Conservation (phyloP, 177 flowering plant genomes). For the Vitis hybrid region DNA sequence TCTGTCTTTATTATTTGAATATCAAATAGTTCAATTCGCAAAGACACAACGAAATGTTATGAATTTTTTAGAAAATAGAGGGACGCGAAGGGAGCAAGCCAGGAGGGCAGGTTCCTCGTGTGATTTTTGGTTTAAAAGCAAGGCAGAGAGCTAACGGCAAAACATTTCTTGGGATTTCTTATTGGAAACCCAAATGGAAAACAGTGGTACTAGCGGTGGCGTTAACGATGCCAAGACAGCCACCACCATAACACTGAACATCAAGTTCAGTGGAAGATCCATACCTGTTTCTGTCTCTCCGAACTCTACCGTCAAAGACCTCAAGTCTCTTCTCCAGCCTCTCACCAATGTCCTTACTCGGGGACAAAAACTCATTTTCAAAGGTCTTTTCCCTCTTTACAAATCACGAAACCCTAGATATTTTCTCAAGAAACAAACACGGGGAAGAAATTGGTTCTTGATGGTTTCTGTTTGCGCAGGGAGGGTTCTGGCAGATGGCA, state of each 20-base stretch:
- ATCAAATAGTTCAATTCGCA: too few species aligned
- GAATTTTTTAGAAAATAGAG: too few species aligned
- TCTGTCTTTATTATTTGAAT: too few species aligned
- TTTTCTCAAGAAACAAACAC: too few species aligned
- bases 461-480: constrained; percentile 35
- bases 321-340: constrained; percentile 71
- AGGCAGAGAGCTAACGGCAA: too few species aligned
- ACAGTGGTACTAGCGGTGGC: neutral
- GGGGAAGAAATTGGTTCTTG: neutral
- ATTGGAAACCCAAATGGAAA: neutral
- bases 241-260: constrained; percentile 28
- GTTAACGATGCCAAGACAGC: neutral
- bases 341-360: constrained; percentile 84
- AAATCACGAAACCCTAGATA: too few species aligned
- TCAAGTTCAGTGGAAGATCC: constrained; percentile 77
- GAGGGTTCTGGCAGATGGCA: constrained; percentile 54
- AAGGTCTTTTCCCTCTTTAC: constrained; percentile 39
- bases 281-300: constrained; percentile 49
- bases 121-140: too few species aligned
- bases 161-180: too few species aligned
- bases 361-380: constrained; percentile 86
- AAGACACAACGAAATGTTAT: too few species aligned
- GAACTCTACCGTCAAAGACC: constrained; percentile 49
- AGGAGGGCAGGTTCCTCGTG: too few species aligned
- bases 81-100: too few species aligned